phyloP scores from a whole-genome alignment of 768 basidiomycete genomes.

The Phlegmacium glaucopus region DNA sequence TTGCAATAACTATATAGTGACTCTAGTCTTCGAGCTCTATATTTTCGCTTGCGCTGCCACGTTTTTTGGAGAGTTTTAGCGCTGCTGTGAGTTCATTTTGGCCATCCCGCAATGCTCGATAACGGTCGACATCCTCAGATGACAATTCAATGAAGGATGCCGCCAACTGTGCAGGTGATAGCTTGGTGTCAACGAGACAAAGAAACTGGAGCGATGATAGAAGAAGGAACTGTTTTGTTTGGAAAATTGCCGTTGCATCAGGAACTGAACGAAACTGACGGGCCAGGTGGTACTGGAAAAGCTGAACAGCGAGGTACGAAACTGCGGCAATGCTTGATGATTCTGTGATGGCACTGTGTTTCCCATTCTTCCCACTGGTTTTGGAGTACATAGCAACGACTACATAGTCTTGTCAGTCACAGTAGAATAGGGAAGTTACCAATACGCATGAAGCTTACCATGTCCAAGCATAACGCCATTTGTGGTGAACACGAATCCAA shows the following conservation, averaged over 20 bases:
- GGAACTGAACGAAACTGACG: conserved; percentile 4
- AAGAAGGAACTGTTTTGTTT: not conserved
- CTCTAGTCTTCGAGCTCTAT: no score
- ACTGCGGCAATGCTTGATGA: conserved; percentile 19
- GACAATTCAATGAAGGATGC: not conserved
- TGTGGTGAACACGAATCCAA: conserved; percentile 8
- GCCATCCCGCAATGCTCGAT: not conserved
- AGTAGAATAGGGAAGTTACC: not conserved
- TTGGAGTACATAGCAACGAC: conserved; percentile 21
- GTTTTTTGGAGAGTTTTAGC: not conserved
- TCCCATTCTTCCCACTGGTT: conserved; percentile 23
- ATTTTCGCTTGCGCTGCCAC: not conserved
- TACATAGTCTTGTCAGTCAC: not conserved
- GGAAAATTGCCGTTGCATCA: not conserved
- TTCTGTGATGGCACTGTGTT: conserved; percentile 15
- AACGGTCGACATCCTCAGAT: not conserved
- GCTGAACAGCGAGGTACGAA: conserved; percentile 18
- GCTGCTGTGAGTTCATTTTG: not conserved
- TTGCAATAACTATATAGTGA: not conserved
- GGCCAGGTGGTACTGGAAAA: not conserved
- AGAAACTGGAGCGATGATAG: not conserved
- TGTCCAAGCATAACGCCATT: not conserved
- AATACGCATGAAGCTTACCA: not conserved
- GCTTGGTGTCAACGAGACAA: not conserved
- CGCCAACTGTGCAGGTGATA: not conserved